Conservation (phyloP, 2,329 filamentous ascomycete species). For the Talaromyces rugulosus region DNA sequence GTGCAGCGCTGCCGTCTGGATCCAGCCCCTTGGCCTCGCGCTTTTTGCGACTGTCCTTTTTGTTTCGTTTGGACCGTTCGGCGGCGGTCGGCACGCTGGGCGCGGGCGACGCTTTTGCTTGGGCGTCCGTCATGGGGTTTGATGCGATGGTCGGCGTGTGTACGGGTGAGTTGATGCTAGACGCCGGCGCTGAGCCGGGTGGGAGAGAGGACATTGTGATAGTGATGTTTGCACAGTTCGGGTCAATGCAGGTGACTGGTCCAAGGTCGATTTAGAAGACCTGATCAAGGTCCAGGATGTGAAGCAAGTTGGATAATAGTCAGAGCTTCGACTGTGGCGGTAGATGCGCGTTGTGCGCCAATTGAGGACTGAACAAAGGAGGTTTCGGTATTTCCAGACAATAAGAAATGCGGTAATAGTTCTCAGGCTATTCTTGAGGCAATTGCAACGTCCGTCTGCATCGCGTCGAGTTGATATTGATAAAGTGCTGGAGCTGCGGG, state of each 20-base stretch:
- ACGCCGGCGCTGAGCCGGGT: constrained; percentile 29
- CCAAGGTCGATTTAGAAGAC: not conserved
- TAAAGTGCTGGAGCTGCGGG: not conserved
- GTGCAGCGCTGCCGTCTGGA: constrained; percentile 22
- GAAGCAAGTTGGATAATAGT: not conserved
- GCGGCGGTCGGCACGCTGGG: constrained; percentile 25
- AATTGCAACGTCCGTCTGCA: not conserved
- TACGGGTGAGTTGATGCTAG: constrained; percentile 33
- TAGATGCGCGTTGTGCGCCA: not conserved
- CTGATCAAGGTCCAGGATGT: not conserved
- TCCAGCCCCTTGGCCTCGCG: constrained; percentile 41
- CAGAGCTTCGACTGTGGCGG: not conserved
- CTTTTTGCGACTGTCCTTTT: constrained; percentile 42
- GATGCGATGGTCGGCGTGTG: constrained; percentile 23
- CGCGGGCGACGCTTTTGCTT: constrained; percentile 30
- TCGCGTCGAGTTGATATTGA: not conserved
- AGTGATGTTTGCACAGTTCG: not conserved
- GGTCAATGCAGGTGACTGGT: not conserved
- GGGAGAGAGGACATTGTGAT: constrained; percentile 29
- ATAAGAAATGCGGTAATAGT: not conserved
- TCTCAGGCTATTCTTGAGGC: not conserved
- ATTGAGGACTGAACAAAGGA: not conserved
- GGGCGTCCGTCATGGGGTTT: constrained; percentile 25
- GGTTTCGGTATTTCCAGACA: not conserved
- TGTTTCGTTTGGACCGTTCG: constrained; percentile 37